Evolutionary conservation across 148 eudicot genomes (phyloP).

Genomic region (Hydrangea macrophylla): DNA sequence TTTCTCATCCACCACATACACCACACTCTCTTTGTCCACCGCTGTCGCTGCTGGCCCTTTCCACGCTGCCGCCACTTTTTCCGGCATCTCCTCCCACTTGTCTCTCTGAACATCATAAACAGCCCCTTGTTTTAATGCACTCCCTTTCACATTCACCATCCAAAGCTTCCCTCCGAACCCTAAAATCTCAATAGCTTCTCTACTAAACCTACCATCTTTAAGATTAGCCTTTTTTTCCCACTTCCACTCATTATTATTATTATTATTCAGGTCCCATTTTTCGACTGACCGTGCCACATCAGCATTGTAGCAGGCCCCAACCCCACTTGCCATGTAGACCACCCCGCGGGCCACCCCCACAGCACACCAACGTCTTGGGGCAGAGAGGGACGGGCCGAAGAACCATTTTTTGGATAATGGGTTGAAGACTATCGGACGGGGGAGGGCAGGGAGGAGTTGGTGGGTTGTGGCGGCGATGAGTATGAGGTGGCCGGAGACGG

Average conservation of each 20-base stretch:
- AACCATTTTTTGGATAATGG: constrained; percentile 30
- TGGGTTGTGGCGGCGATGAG: constrained; percentile 28
- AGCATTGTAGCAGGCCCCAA: constrained; percentile 20
- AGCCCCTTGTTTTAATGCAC: constrained; percentile 26
- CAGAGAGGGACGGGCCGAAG: constrained; percentile 28
- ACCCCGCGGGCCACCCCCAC: constrained; percentile 17
- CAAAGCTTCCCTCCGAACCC: constrained; percentile 35
- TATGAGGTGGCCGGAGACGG: constrained; percentile 20
- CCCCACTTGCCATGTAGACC: constrained; percentile 36
- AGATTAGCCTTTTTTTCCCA: constrained; percentile 33
- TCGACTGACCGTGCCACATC: constrained; percentile 40
- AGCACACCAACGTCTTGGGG: constrained; percentile 45
- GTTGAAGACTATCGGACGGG: constrained; percentile 32
- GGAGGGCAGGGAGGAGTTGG: constrained; percentile 33
- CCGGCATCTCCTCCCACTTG: constrained; percentile 41
- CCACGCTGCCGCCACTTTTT: constrained; percentile 45
- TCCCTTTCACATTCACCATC: constrained; percentile 46
- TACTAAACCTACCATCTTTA: constrained; percentile 32
- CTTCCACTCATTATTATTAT: constrained; percentile 22
- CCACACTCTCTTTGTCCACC: constrained; percentile 11
- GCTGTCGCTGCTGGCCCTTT: constrained; percentile 32
- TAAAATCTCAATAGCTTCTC: constrained; percentile 36
- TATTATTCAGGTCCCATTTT: constrained; percentile 32
- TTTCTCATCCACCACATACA: constrained; percentile 39
- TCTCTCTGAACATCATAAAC: constrained; percentile 24